Evolutionary conservation across 2,329 filamentous ascomycete genomes (phyloP), one percentile per base, ranked within the genome.

Genomic region (Pseudogymnoascus sp.): DNA sequence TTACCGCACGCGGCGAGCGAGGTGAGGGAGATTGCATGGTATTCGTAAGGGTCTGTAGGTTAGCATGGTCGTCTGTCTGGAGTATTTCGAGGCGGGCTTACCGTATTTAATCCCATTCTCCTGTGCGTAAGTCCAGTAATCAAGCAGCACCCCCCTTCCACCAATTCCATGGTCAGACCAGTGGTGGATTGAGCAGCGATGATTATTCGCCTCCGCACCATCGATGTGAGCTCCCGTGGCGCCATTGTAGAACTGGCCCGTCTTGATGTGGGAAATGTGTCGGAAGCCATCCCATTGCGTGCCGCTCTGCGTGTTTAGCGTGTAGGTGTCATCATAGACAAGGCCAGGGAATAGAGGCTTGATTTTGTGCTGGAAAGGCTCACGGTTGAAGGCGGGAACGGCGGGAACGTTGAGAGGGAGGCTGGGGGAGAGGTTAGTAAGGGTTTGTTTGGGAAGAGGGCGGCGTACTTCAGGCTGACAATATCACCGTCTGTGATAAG

Each of bases 321-420:
- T 77, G 77, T 83, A 82, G 31, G 80, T 74, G 71, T 88, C 84
- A 69, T 88, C 85, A 69, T 88, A 86, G 25, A 85, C 70, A n/a
- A 66, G 1, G 2, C 66, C 67, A 0, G 66, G 63, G 2, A 59
- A 53, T 37, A 73, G 65, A 59, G 63, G n/a, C 62, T 71, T 70
- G 59, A 74, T 72, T 16, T 69, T 67, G 37, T 77, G 75, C 18
- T 70, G 25, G 67, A 74, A 73, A 23, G 59, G 64, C 53, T 73
- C 71, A n/a, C 76, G 73, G 21, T 63, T 65, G 61, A 72, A 79
- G 16, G 65, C 70, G 43, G 75, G 77, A 46, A 72, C 71, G 53
- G 75, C 70, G 49, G 80, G 70, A n/a, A 65, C 63, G 28, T 71
- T 66, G 31, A 72, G 64, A 9, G 69, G 69, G 7, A 71, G 60